Evolutionary conservation across 352 stramenopile genomes (phyloP), one percentile per base, ranked within the genome.

Genomic region (Pythium periplocum): DNA sequence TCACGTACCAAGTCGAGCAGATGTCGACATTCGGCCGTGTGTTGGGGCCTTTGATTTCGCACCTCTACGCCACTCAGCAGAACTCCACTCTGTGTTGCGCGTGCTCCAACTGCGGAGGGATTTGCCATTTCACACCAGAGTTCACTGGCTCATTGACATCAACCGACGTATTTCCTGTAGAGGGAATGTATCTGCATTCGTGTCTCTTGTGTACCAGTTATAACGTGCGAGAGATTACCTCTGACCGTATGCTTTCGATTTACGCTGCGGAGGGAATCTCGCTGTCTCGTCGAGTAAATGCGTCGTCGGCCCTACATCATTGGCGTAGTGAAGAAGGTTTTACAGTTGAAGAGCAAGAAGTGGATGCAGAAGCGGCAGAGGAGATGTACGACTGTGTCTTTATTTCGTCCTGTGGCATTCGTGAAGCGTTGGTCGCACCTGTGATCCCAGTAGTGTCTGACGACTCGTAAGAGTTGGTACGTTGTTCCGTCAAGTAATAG

Each of bases 171-270:
- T 7, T 6, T 3, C 12, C 47, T 12, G 41, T 12, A 3, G 53
- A 52, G 32, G 41, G 57, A 6, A 48, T 84, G 38, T 51, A 69
- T n/a, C 56, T 92, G 4, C 80, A 77, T 53, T 63, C 69, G 30
- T 93, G 83, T 37, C 60, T 88, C 52, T 49, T 93, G 4, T 93
- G 83, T 48, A 71, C 59, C 26, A 92, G 78, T 45, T 68, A 61
- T 57, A 90, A 93, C 45, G 75, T 91, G 3, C 78, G 83, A 6
- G 83, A 93, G 52, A 55, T 72, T 37, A 69, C 69, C 6, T 70
- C 67, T 35, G 83, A 90, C 33, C 78, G 76, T 31, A 68, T 93
- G 48, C 45, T 75, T 10, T 61, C 60, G 17, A 57, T 81, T 26
- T 86, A 77, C 59, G 57, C 55, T 1, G 64, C 64, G 8, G 75